A percentile compares a stretch with the other conserved stretches of the same genome.
These are phyloP conservation scores for Waltergamsia citrina DNA, from an alignment of 2,329 filamentous ascomycete genomes.

Conservation along the genomic window DNA sequence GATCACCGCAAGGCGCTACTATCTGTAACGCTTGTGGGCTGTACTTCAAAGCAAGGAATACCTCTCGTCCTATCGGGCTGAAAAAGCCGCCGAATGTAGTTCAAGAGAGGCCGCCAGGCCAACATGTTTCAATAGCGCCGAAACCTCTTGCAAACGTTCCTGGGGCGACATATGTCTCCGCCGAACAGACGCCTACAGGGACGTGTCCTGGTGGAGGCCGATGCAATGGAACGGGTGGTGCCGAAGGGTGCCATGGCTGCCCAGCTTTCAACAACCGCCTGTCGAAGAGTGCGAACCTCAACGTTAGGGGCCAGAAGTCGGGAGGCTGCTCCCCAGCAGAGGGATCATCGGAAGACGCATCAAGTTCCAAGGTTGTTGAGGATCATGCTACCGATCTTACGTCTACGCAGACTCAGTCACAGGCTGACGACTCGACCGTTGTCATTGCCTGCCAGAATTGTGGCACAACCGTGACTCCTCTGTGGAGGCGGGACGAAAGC, in stretches of 20 bases:
- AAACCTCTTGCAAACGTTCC: constrained; percentile 30
- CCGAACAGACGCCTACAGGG: constrained; percentile 66
- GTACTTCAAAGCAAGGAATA: constrained; percentile 89
- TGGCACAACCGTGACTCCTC: constrained; percentile 87
- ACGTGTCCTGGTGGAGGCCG: constrained; percentile 91
- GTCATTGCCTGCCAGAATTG: constrained; percentile 96
- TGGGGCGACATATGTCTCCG: constrained; percentile 64
- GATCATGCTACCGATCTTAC: constrained; percentile 16
- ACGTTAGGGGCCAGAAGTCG: constrained; percentile 37
- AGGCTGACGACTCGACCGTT: constrained; percentile 20
- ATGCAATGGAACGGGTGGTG: constrained; percentile 93
- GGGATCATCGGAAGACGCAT: background rate
- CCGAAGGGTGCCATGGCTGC: constrained; percentile 89
- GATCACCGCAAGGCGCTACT: constrained; percentile 84
- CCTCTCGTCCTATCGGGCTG: constrained; percentile 79
- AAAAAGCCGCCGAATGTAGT: constrained; percentile 61
- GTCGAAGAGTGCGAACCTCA: constrained; percentile 73
- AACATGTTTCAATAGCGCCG: constrained; percentile 20
- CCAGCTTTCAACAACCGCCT: constrained; percentile 96
- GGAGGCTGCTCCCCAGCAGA: constrained; percentile 17
- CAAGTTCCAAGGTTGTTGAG: constrained; percentile 14
- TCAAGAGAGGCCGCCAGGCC: constrained; percentile 27
- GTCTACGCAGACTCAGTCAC: constrained; percentile 12
- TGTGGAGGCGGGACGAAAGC: constrained; percentile 90
- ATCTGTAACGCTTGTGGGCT: constrained; percentile 98